Evolutionary conservation across 2,329 filamentous ascomycete genomes (phyloP).

Genomic region (Fusarium phyllophilum): DNA sequence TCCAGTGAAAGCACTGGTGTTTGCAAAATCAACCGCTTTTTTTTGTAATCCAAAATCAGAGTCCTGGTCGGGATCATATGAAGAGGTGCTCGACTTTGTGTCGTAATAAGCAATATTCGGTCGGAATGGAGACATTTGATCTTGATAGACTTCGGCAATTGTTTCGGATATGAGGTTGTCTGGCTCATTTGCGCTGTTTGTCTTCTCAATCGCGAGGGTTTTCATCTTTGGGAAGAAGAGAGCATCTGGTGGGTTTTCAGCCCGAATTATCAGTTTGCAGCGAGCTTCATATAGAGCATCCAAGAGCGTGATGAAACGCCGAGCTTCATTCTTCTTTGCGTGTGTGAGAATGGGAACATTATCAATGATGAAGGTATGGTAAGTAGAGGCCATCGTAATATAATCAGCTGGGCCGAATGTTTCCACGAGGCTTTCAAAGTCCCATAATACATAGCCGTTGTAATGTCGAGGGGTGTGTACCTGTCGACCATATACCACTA

Average conservation of each 20-base stretch:
- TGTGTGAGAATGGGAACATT: constrained; percentile 74
- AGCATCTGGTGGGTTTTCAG: constrained; percentile 74
- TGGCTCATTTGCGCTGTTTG: constrained; percentile 31
- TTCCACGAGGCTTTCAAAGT: constrained; percentile 74
- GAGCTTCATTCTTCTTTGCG: constrained; percentile 81
- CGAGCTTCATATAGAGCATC: constrained; percentile 85
- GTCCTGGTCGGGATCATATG: constrained; percentile 67
- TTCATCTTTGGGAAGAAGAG: constrained; percentile 78
- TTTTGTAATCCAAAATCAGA: constrained; percentile 61
- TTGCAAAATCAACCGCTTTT: constrained; percentile 70
- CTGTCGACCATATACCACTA: constrained; percentile 71
- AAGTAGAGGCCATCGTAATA: constrained; percentile 81
- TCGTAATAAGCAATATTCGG: constrained; percentile 79
- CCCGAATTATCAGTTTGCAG: constrained; percentile 78
- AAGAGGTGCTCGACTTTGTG: constrained; percentile 55
- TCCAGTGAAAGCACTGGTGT: constrained; percentile 75
- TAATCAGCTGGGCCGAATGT: constrained; percentile 83
- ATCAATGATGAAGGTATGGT: constrained; percentile 80
- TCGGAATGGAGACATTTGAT: constrained; percentile 78
- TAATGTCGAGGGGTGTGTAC: constrained; percentile 68
- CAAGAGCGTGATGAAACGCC: constrained; percentile 81
- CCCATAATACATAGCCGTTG: constrained; percentile 70
- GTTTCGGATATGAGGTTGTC: constrained; percentile 57
- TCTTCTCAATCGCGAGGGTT: constrained; percentile 9
- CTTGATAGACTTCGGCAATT: constrained; percentile 77